Conservation (phyloP, 148 eudicot species). For the Rhododendron mucronatum region DNA sequence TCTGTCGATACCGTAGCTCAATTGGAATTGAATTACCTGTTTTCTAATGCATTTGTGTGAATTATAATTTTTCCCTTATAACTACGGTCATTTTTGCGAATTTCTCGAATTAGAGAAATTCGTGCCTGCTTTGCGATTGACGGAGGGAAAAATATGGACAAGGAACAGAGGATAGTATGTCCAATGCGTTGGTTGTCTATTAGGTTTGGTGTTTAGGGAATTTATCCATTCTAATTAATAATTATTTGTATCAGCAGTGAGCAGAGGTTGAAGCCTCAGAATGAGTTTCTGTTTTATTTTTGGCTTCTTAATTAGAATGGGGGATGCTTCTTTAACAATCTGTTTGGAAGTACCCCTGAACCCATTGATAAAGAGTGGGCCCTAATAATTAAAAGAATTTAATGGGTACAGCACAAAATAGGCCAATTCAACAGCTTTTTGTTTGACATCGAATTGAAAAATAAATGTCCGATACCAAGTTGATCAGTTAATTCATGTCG, state of each 20-base stretch:
- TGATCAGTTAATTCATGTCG: too few species aligned
- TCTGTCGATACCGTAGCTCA: conserved; percentile 2
- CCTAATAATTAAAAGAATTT: neutral
- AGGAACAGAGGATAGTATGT: neutral
- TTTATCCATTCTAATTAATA: neutral
- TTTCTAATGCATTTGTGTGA: neutral
- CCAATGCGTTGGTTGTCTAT: neutral
- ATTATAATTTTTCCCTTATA: neutral
- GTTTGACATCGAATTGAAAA: too few species aligned
- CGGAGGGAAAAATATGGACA: too few species aligned
- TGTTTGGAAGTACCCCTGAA: neutral
- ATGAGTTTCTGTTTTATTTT: neutral
- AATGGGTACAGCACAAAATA: neutral
- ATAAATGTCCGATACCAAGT: too few species aligned
- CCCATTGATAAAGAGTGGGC: neutral
- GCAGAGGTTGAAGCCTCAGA: neutral
- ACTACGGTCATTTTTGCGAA: neutral
- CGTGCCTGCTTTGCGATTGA: too few species aligned
- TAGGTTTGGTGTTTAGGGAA: neutral
- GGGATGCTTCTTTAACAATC: neutral
- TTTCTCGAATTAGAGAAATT: too few species aligned
- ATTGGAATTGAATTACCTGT: neutral
- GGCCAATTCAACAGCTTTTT: neutral
- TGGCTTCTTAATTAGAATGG: neutral
- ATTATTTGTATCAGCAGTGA: neutral